Evolutionary conservation across 371 early-diverging fungal species (phyloP).

Genomic region (Fennellomyces sp.): DNA sequence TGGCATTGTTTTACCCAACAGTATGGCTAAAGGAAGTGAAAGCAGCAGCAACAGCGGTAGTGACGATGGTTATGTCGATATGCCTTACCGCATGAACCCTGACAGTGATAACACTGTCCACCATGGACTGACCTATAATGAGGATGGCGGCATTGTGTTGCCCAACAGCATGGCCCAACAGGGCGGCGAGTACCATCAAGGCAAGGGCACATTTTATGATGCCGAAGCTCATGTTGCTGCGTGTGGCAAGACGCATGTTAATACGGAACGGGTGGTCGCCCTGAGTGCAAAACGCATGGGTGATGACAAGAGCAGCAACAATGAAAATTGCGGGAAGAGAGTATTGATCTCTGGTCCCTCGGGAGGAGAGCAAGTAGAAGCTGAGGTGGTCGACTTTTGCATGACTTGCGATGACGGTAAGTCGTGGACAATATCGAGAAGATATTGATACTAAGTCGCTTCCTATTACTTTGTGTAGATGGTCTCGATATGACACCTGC

Average conservation of each 20-base stretch:
- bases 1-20: conserved; percentile 3
- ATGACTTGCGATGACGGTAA: conserved; percentile 29
- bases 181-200: conserved; percentile 5
- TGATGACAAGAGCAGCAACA: conserved; percentile 12
- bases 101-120: too few species aligned
- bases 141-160: conserved; percentile 1
- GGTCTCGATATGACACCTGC: conserved; percentile 39
- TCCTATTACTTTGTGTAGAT: conserved; percentile 2
- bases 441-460: too few species aligned
- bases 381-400: conserved; percentile 51
- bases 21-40: background rate
- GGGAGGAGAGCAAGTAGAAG: conserved; percentile 36
- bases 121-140: background rate
- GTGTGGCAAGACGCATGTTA: conserved; percentile 34
- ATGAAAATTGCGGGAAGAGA: conserved; percentile 50
- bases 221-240: conserved; percentile 30
- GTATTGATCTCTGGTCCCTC: conserved; percentile 43
- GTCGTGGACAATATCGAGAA: too few species aligned
- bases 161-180: conserved; percentile 2
- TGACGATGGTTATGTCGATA: background rate
- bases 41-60: background rate
- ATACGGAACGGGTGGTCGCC: conserved; percentile 38
- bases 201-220: conserved; percentile 39
- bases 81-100: background rate
- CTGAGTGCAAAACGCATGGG: conserved; percentile 36